phyloP scores from a whole-genome alignment of 164 flowering plant species.

The Liquidambar formosana region DNA sequence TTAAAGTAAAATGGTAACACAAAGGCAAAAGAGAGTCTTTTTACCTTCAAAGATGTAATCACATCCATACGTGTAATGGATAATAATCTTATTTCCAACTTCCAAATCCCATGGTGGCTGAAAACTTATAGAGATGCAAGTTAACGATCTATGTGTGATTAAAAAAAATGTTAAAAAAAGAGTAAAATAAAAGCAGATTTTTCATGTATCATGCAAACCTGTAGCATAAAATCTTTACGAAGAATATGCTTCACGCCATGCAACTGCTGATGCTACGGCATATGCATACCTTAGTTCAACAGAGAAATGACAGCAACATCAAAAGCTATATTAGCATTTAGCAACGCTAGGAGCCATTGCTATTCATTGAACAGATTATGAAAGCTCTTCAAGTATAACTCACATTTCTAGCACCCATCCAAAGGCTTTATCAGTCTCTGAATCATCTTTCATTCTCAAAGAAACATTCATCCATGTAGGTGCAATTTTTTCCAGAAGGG shows the following conservation, averaged over 20 bases:
- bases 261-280: constrained; percentile 91
- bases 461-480: constrained; percentile 99
- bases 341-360: too few relatives aligned
- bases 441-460: constrained; percentile 80
- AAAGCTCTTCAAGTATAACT: constrained; percentile 33
- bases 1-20: neutral
- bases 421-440: constrained; percentile 82
- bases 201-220: too few relatives aligned
- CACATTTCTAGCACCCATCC: constrained; percentile 99
- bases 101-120: constrained; percentile 96
- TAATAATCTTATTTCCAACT: constrained; percentile 57
- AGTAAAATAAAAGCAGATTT: too few relatives aligned
- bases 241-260: constrained; percentile 90
- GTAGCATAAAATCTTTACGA: constrained; percentile 91
- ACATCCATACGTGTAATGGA: constrained; percentile 93
- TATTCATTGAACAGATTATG: too few relatives aligned
- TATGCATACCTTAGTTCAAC: constrained; percentile 59
- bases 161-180: too few relatives aligned
- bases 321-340: too few relatives aligned
- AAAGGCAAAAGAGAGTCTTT: neutral
- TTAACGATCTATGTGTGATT: too few relatives aligned
- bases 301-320: too few relatives aligned
- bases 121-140: too few relatives aligned
- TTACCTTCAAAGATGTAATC: constrained; percentile 84
- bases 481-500: constrained; percentile 73